These are phyloP conservation scores for Camellia oleifera DNA, from an alignment of 179 eudicot genomes.

Conservation along the genomic window DNA sequence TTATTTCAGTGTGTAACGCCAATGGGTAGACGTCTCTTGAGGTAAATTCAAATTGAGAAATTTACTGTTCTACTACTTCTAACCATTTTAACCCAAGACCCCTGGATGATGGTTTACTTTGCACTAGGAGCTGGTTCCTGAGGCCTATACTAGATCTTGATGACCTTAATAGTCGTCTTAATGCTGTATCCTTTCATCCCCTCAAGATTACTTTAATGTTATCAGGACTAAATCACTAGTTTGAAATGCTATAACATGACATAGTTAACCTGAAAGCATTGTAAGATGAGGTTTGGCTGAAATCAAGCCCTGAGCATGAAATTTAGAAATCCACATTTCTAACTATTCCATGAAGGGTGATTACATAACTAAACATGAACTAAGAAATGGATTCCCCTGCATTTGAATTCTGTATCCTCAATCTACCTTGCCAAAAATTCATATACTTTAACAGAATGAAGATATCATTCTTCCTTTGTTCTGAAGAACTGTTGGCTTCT, in stretches of 20 bases:
- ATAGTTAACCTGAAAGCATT: slow-evolving; percentile 1
- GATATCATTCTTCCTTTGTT: slow-evolving; percentile 84
- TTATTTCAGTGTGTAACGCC: slow-evolving; percentile 87
- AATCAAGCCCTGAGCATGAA: neutral
- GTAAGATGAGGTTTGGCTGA: slow-evolving; percentile 8
- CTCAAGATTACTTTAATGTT: neutral
- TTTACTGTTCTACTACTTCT: slow-evolving; percentile 18
- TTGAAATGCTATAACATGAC: neutral
- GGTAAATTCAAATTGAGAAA: slow-evolving; percentile 39
- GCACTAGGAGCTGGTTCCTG: slow-evolving; percentile 87
- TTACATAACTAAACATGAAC: neutral
- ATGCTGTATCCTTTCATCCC: slow-evolving; percentile 77
- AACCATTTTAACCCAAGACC: slow-evolving; percentile 2
- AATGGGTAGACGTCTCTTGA: slow-evolving; percentile 86
- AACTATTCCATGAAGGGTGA: neutral
- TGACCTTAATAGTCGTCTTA: slow-evolving; percentile 67
- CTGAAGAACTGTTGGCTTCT: slow-evolving; percentile 77
- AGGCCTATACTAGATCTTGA: slow-evolving; percentile 88
- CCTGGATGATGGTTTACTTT: slow-evolving; percentile 22
- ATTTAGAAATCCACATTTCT: neutral
- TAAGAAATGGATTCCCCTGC: slow-evolving; percentile 2
- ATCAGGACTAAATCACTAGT: neutral
- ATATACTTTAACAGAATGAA: slow-evolving; percentile 42
- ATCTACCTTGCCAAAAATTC: neutral
- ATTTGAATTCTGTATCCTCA: slow-evolving; percentile 9